Conservation (phyloP, 2,329 filamentous ascomycete species). For the Clonostachys byssicola region DNA sequence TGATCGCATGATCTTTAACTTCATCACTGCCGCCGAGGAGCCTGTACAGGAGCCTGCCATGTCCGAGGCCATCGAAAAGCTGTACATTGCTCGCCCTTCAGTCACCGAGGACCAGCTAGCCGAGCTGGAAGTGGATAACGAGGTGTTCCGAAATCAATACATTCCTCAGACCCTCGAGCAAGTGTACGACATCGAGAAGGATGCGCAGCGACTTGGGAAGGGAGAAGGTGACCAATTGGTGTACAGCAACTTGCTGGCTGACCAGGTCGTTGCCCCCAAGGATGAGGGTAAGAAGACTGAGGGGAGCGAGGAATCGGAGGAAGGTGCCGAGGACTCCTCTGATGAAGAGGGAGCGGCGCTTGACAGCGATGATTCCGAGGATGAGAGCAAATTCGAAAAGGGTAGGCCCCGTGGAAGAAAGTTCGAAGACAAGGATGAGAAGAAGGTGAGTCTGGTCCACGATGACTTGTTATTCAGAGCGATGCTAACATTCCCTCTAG, state of each 20-base stretch:
- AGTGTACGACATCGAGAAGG: conserved; percentile 93
- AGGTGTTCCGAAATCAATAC: conserved; percentile 93
- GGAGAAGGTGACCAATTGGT: conserved; percentile 75
- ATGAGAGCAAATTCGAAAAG: conserved; percentile 57
- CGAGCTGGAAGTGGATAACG: conserved; percentile 73
- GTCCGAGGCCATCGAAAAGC: conserved; percentile 55
- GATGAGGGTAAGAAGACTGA: conserved; percentile 27
- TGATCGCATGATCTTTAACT: conserved; percentile 79
- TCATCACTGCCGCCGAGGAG: conserved; percentile 64
- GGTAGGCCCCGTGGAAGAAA: conserved; percentile 73
- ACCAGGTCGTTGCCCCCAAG: conserved; percentile 46
- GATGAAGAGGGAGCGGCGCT: conserved; percentile 43
- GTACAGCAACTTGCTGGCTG: conserved; percentile 80
- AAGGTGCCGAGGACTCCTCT: conserved; percentile 27
- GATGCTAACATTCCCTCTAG: conserved; percentile 19
- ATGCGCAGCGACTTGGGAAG: conserved; percentile 70
- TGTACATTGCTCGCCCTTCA: conserved; percentile 56
- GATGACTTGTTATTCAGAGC: not conserved
- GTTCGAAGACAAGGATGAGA: conserved; percentile 88
- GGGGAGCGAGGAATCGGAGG: conserved; percentile 30
- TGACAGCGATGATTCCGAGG: conserved; percentile 34
- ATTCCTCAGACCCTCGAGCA: conserved; percentile 95
- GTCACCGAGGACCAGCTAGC: conserved; percentile 46
- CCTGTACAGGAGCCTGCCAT: conserved; percentile 59
- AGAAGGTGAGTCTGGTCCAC: conserved; percentile 53